Conservation (phyloP, 2,329 filamentous ascomycete genomes). For the Parastagonospora nodorum region DNA sequence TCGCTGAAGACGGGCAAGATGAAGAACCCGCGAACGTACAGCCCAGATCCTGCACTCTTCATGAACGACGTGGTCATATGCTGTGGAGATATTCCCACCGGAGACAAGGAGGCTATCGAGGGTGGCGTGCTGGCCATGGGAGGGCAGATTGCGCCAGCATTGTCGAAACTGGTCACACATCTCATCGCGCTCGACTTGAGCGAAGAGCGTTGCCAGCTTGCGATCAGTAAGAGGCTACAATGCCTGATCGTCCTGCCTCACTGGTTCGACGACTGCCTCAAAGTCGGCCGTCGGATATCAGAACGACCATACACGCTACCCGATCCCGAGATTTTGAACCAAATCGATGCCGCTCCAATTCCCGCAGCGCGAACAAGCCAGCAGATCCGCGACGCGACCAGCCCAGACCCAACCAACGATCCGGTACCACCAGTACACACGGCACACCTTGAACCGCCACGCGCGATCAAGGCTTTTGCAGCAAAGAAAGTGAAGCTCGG, state of each 20-base stretch:
- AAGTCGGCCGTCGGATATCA: conserved; percentile 86
- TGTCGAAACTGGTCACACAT: conserved; percentile 81
- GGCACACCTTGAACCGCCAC: conserved; percentile 26
- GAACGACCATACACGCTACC: conserved; percentile 86
- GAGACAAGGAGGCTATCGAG: conserved; percentile 89
- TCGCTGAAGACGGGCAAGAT: conserved; percentile 73
- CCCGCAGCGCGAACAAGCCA: conserved; percentile 55
- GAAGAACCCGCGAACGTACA: conserved; percentile 81
- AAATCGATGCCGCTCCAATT: conserved; percentile 26
- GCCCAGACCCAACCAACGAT: conserved; percentile 35
- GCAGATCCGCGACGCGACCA: conserved; percentile 41
- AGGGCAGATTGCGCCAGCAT: conserved; percentile 73
- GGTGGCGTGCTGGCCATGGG: conserved; percentile 90
- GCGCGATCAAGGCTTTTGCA: conserved; percentile 67
- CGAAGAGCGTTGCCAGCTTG: conserved; percentile 70
- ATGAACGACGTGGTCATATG: conserved; percentile 83
- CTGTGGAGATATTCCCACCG: conserved; percentile 81
- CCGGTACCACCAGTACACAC: conserved; percentile 23
- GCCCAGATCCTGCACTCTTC: conserved; percentile 87
- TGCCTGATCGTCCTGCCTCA: conserved; percentile 90
- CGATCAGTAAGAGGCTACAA: conserved; percentile 67
- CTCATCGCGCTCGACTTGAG: conserved; percentile 81
- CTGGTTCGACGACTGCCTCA: conserved; percentile 98
- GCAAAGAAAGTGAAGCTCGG: conserved; percentile 79
- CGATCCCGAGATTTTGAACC: conserved; percentile 75